Base-by-base conservation (phyloP, 768 basidiomycete species). In the Hemileccinum rubropunctum region DNA sequence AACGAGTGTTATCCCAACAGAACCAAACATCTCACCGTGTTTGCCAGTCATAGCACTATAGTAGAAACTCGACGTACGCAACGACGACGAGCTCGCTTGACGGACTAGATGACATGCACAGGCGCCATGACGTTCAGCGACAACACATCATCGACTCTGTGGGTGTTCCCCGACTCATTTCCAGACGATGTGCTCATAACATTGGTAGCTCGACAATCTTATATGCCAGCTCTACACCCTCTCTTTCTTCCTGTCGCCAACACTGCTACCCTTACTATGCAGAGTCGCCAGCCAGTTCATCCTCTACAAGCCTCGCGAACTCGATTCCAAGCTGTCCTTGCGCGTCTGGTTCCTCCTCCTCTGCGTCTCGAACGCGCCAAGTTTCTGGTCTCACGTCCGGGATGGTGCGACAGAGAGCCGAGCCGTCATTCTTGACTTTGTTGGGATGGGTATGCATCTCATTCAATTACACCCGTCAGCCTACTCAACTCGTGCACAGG, bases 221-320 rank as follows among this genome's bases (percentile, higher is more conserved):
- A 73, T 87, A 52, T 85, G 85, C 70, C 85, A 89, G 63, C 71
- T 91, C 54, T 81, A 86, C 66, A 77, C 81, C 44, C 64, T 90
- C 50, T 90, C 88, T 37, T 91, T 88, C 76, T 80, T 91, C 68
- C 74, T 86, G 28, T 83, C 87, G 4, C 88, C 89, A 8, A 76
- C 83, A 28, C 60, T 89, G 50, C 39, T 70, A 26, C 68, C 67
- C 37, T 40, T 68, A 14, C 45, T 68, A 8, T 69, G 58, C 9
- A 78, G 88, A 34, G 57, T 83, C 42, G 56, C 79, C 35, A 75
- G 77, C 35, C 88, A 91, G 64, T 77, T 82, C 57, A 75, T 86
- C 56, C 84, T 82, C 62, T 73, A 80, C 37, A 80, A 79, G 58
- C 84, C 88, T 18, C 73, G 83, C 59, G 86, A 88, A 42, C 68